Percentiles rank a stretch among this genome's conserved stretches.
These are phyloP conservation scores for Trichoderma polysporum DNA, from an alignment of 2,329 filamentous ascomycete species.

Conservation along the genomic window DNA sequence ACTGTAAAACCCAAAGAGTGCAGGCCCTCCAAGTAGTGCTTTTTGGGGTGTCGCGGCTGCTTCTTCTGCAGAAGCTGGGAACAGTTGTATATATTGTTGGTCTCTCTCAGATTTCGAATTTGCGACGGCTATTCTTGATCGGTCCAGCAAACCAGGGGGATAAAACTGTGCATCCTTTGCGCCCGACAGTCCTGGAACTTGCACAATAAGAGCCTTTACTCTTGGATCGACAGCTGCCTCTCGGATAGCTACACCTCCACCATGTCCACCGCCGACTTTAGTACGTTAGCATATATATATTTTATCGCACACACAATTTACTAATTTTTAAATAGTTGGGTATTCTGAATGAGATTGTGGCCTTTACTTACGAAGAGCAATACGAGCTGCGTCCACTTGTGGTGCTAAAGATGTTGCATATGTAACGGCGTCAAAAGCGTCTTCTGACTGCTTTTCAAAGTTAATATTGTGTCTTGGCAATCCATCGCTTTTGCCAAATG, in stretches of 20 bases:
- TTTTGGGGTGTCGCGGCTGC: neutral
- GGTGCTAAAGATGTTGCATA: neutral
- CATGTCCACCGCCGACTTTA: neutral
- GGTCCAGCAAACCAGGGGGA: neutral
- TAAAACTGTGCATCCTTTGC: neutral
- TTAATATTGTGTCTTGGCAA: neutral
- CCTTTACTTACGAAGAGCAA: neutral
- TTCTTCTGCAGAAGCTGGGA: neutral
- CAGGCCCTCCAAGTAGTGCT: neutral
- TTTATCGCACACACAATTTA: too few relatives aligned
- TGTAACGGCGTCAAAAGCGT: neutral
- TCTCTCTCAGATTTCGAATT: neutral
- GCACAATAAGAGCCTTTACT: neutral
- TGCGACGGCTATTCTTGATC: neutral
- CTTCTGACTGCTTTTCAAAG: neutral
- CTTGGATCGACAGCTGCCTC: neutral
- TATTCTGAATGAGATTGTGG: neutral
- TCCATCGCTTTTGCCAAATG: neutral
- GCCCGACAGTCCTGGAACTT: neutral
- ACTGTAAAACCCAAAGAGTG: neutral
- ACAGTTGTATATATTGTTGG: neutral
- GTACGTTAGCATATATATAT: neutral
- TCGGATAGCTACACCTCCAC: neutral
- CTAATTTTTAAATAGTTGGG: accelerated
- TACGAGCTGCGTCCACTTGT: neutral